Evolutionary conservation across 2,329 filamentous ascomycete species (phyloP).

Genomic region (Fonsecaea pugnacius): DNA sequence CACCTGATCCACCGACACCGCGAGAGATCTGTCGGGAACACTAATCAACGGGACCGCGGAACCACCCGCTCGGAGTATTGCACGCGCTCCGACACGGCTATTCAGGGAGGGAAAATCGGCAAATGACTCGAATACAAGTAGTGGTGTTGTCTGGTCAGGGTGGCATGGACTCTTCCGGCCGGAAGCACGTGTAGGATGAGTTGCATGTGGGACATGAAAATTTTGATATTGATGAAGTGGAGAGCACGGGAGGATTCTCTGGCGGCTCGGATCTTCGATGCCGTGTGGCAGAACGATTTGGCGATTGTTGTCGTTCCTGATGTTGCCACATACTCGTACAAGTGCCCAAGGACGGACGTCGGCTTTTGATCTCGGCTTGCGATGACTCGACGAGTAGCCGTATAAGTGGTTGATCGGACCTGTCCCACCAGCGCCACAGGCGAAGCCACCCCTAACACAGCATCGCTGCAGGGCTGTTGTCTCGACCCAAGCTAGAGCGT

Average conservation of each 20-base stretch:
- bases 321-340: no score
- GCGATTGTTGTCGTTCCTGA: not conserved
- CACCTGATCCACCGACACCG: no score
- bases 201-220: not conserved
- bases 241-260: not conserved
- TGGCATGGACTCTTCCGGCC: no score
- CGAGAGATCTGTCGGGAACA: not conserved
- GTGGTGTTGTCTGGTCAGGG: no score
- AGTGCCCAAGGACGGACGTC: not conserved
- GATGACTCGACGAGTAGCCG: not conserved
- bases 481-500: not conserved
- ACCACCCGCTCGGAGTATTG: not conserved
- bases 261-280: not conserved
- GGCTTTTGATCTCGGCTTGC: conserved; percentile 10
- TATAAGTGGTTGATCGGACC: not conserved
- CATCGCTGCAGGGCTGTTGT: not conserved
- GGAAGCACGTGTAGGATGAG: no score
- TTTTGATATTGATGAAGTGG: not conserved
- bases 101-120: no score
- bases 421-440: not conserved
- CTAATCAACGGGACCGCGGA: not conserved
- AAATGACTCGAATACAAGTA: no score
- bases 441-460: not conserved
- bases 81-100: not conserved
- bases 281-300: conserved; percentile 4